Evolutionary conservation across 1,139 yeast genomes (phyloP).

Genomic region (Blastobotrys proliferans): DNA sequence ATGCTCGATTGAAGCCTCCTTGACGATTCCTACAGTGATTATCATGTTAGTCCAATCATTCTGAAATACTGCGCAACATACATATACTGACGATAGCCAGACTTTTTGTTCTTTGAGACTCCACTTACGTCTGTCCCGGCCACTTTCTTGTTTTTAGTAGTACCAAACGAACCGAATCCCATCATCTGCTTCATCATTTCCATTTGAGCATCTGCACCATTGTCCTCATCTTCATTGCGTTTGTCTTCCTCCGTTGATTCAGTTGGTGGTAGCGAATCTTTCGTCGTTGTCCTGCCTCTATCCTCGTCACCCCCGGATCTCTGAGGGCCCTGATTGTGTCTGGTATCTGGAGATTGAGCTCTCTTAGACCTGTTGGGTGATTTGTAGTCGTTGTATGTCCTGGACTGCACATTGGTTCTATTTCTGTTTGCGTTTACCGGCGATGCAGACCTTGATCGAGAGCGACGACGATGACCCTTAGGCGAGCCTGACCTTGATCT

Average conservation of each 20-base stretch:
- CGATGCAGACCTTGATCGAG: slow-evolving; percentile 5
- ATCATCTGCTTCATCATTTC: slow-evolving; percentile 44
- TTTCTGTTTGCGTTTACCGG: slow-evolving; percentile 1
- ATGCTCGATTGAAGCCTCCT: slow-evolving; percentile 57
- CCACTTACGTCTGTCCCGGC: slow-evolving; percentile 42
- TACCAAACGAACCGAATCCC: slow-evolving; percentile 62
- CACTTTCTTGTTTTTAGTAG: slow-evolving; percentile 61
- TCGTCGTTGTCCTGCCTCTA: slow-evolving; percentile 1
- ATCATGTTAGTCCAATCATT: background rate
- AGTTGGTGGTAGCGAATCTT: background rate
- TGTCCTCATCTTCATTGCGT: background rate
- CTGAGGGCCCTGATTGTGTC: background rate
- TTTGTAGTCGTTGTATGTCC: slow-evolving; percentile 1
- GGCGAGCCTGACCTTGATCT: slow-evolving; percentile 7
- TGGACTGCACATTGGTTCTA: too few relatives aligned
- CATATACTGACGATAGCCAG: slow-evolving; percentile 64
- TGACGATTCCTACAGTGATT: slow-evolving; percentile 40
- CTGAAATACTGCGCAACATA: background rate
- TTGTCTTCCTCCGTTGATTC: background rate
- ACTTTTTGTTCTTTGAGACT: slow-evolving; percentile 39
- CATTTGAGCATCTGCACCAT: background rate
- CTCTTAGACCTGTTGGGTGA: slow-evolving; percentile 4
- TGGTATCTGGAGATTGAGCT: background rate
- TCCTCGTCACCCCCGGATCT: background rate
- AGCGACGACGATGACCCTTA: too few relatives aligned